Base-by-base conservation (phyloP, 1,284 basidiomycete species). In the Kalmanozyma brasiliensis region DNA sequence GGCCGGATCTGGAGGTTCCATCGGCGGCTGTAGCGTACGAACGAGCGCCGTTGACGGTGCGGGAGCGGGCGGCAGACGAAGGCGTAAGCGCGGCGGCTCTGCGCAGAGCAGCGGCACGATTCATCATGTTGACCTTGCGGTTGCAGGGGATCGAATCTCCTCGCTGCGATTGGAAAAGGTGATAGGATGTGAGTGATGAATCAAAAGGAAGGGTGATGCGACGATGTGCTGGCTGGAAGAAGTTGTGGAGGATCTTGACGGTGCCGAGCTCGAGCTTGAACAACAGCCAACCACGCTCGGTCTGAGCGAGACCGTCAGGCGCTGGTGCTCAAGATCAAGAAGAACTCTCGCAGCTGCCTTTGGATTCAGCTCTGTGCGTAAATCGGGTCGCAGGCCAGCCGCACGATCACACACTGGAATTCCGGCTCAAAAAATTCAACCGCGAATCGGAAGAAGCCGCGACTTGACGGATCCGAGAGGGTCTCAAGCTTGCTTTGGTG, bases 91-190 rank as follows among this genome's bases (percentile, higher is more conserved):
- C 53, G 32, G 59, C 41, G 43, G 53, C 55, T 41, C 55, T 62
- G 42, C 59, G 62, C 46, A 71, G 41, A 34, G 63, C 59, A 30
- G 63, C 68, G 20, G 68, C 68, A 51, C 68, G 63, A 38, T 66
- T 71, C 58, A 71, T 66, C 63, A 66, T 71, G 41, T 24, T 33
- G 46, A 45, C 42, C 49, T 20, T 44, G 20, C 44, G 46, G 20
- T 48, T 23, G 32, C n/a, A n/a, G n/a, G n/a, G n/a, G n/a, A n/a
- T n/a, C n/a, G n/a, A n/a, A n/a, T n/a, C n/a, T n/a, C n/a, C n/a
- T n/a, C n/a, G n/a, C n/a, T n/a, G n/a, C n/a, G n/a, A n/a, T n/a
- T n/a, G n/a, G n/a, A 42, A 37, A 17, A 20, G 11, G 23, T 24
- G 36, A 24, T 53, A 38, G 17, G 3, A 17, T 36, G 42, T 24